Conservation (phyloP, 176 grass and related monocot species). For the Juncus effusus region DNA sequence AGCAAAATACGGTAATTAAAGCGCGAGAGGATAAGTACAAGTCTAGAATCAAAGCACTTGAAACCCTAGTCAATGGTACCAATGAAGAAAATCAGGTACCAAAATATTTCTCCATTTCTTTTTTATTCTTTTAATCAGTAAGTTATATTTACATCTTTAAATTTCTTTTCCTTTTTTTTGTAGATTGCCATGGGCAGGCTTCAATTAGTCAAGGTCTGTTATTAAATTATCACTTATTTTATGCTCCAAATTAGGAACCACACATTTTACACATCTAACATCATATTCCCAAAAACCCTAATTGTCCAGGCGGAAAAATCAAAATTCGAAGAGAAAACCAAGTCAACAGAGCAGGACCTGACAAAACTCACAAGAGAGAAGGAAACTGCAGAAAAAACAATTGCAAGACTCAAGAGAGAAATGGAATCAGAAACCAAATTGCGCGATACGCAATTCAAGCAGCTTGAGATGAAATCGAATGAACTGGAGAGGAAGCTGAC, state of each 20-base stretch:
- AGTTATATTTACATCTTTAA: background rate
- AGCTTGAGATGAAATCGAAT: slow-evolving; percentile 54
- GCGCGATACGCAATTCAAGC: slow-evolving; percentile 42
- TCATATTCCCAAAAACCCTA: slow-evolving; percentile 21
- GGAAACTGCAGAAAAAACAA: slow-evolving; percentile 55
- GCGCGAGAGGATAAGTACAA: slow-evolving; percentile 67
- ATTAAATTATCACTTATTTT: slow-evolving; percentile 26
- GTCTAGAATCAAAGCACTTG: slow-evolving; percentile 72
- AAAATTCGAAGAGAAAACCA: slow-evolving; percentile 77
- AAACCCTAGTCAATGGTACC: slow-evolving; percentile 76
- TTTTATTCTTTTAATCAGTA: background rate
- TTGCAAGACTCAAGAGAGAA: slow-evolving; percentile 60
- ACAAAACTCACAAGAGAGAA: slow-evolving; percentile 53
- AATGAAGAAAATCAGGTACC: slow-evolving; percentile 94
- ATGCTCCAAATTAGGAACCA: slow-evolving; percentile 4
- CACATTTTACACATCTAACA: background rate
- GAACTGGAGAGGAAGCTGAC: slow-evolving; percentile 59
- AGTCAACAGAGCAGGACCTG: slow-evolving; percentile 52
- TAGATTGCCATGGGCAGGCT: slow-evolving; percentile 73
- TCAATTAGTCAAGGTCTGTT: slow-evolving; percentile 66
- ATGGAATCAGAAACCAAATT: slow-evolving; percentile 64
- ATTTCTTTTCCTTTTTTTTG: slow-evolving; percentile 20
- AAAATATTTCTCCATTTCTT: slow-evolving; percentile 1
- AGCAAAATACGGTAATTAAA: slow-evolving; percentile 91
- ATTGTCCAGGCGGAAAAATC: slow-evolving; percentile 66